A percentile compares a stretch with the other conserved stretches of the same genome.
These are phyloP conservation scores for Candida vartiovaarae DNA, from an alignment of 805 yeast genomes.

Conservation along the genomic window DNA sequence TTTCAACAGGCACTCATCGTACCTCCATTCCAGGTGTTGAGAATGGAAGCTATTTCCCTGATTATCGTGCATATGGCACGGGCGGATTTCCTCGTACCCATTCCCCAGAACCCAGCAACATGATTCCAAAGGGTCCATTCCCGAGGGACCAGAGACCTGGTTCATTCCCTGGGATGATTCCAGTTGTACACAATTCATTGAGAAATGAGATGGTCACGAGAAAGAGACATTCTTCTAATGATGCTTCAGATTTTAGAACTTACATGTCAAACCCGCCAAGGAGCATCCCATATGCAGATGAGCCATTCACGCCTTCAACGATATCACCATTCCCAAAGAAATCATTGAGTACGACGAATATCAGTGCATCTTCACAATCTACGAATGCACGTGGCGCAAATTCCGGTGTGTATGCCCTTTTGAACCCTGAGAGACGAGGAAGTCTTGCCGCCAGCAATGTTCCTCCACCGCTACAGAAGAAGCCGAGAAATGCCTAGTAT, in stretches of 20 bases:
- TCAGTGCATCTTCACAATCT: not conserved
- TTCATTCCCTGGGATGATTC: conserved; percentile 18
- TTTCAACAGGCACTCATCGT: conserved; percentile 7
- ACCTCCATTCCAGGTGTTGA: conserved; percentile 15
- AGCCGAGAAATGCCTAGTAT: conserved; percentile 6
- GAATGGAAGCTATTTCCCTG: conserved; percentile 15
- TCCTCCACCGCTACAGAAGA: conserved; percentile 6
- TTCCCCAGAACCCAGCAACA: conserved; percentile 11
- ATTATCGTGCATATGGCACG: conserved; percentile 7
- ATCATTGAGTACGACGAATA: conserved; percentile 13
- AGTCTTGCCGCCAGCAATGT: conserved; percentile 2
- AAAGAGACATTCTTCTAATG: conserved; percentile 21
- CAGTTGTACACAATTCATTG: conserved; percentile 11
- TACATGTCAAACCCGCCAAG: conserved; percentile 18
- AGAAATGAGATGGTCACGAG: conserved; percentile 12
- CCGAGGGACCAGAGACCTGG: conserved; percentile 18
- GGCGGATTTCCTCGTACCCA: conserved; percentile 2
- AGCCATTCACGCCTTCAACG: conserved; percentile 2
- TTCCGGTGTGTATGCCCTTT: conserved; percentile 21
- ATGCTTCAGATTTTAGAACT: conserved; percentile 9
- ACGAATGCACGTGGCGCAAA: not conserved
- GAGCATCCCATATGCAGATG: conserved; percentile 13
- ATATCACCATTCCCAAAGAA: conserved; percentile 8
- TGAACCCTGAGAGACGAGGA: conserved; percentile 21
- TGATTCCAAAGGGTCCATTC: conserved; percentile 6